Percentiles rank a stretch among this genome's conserved stretches.
phyloP scores from a whole-genome alignment of 225 moss, liverwort and hornwort species.

The Thuidium tamariscinum region DNA sequence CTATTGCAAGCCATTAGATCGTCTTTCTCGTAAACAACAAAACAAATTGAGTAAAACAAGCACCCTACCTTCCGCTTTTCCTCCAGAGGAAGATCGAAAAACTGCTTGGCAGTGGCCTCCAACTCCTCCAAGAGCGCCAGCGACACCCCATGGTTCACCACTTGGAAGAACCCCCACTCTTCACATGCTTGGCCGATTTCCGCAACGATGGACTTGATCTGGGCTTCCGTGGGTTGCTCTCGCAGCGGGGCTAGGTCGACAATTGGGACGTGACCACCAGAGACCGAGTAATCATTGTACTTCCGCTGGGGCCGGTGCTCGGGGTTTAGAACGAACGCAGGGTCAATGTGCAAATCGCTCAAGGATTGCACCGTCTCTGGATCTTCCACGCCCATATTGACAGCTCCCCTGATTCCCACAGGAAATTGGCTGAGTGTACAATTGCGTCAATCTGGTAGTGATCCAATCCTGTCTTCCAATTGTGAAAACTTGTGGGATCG shows the following conservation, averaged over 20 bases:
- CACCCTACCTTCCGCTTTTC: conserved; percentile 31
- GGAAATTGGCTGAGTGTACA: not conserved
- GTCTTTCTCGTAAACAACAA: not conserved
- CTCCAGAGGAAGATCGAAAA: conserved; percentile 32
- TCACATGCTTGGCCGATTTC: conserved; percentile 32
- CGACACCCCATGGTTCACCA: conserved; percentile 45
- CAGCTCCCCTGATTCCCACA: not conserved
- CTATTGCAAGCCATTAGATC: not conserved
- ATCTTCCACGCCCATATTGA: conserved; percentile 18
- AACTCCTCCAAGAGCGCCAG: conserved; percentile 15
- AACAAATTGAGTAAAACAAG: not conserved
- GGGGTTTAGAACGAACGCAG: conserved; percentile 26
- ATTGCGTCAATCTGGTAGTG: not conserved
- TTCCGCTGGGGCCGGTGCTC: conserved; percentile 37
- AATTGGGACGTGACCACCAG: conserved; percentile 22
- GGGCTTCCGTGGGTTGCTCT: not conserved
- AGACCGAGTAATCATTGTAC: conserved; percentile 15
- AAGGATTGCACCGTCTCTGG: conserved; percentile 1
- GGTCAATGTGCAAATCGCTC: conserved; percentile 21
- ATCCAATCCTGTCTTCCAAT: not conserved
- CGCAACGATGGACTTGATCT: not conserved
- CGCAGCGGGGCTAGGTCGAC: conserved; percentile 25
- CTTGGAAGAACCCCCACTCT: conserved; percentile 62
- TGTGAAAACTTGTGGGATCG: not conserved
- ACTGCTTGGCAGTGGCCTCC: conserved; percentile 12